Base-by-base conservation (phyloP, 2,329 filamentous ascomycete genomes). In the Coniochaeta sp. region DNA sequence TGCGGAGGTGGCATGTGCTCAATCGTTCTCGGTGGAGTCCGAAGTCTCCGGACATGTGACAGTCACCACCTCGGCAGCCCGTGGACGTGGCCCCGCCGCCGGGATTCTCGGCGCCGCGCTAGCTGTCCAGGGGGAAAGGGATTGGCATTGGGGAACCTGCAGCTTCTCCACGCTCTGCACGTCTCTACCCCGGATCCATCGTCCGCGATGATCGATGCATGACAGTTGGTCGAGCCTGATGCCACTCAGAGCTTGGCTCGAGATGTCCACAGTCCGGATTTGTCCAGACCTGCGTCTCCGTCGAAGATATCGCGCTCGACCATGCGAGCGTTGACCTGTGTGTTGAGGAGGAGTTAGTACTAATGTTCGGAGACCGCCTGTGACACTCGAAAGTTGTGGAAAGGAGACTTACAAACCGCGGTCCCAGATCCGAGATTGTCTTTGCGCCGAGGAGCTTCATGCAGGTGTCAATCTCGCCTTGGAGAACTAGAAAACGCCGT, bases 221-320 rank as follows among this genome's bases (percentile, higher is more conserved):
- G n/a, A n/a, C n/a, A n/a, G n/a, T 12, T 26, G 38, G 20, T 14
- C 18, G 2, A n/a, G 20, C 12, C 5, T 6, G 26, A 6, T 42
- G 20, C 4, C 4, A 14, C n/a, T 67, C 58, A 81, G 54, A 81
- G 65, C 68, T 77, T 82, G 45, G 78, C 70, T 61, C 67, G 75
- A 52, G 69, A 58, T 53, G 71, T 70, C 76, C 77, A 79, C 51
- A 81, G 61, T 10, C 76, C 73, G 52, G 67, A 65, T 55, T 67
- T 71, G 57, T 88, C 85, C 52, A 92, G 67, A 8, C 81, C 81
- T 22, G 82, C 74, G 52, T 82, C 82, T 1, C 89, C 91, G 64
- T 96, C 87, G 67, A 89, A 96, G 51, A 96, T 89, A 62, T 95
- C 89, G 58, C 87, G 77, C 68, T 96, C 90, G 51, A 94, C 82